Evolutionary conservation across 352 stramenopile species (phyloP).

Genomic region (Phytophthora agathidicida): DNA sequence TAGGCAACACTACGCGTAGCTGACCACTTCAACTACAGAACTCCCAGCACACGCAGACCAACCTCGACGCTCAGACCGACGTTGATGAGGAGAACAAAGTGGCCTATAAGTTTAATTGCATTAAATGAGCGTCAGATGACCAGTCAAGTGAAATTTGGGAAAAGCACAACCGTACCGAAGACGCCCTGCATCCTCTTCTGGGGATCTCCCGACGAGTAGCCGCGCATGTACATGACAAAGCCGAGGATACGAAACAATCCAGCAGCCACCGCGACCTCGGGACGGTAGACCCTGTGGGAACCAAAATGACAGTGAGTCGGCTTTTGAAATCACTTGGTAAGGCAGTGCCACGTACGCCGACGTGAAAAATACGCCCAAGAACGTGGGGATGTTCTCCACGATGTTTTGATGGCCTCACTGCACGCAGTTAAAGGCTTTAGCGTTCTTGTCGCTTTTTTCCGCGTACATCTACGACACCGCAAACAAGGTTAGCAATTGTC

Average conservation of each 20-base stretch:
- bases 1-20: constrained; percentile 1
- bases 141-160: neutral
- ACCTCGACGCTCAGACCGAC: constrained; percentile 30
- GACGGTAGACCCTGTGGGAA: constrained; percentile 67
- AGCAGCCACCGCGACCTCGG: constrained; percentile 62
- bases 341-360: constrained; percentile 72
- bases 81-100: constrained; percentile 44
- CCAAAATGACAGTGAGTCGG: too few relatives aligned
- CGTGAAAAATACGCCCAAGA: constrained; percentile 60
- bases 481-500: too few relatives aligned
- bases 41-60: constrained; percentile 37
- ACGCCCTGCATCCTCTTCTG: constrained; percentile 59
- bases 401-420: constrained; percentile 93
- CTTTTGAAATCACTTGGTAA: too few relatives aligned
- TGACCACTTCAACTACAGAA: constrained; percentile 16
- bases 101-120: constrained; percentile 38
- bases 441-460: constrained; percentile 89
- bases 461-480: constrained; percentile 83
- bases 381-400: constrained; percentile 87
- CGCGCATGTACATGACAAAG: constrained; percentile 72
- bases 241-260: constrained; percentile 57
- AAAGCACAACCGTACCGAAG: constrained; percentile 48
- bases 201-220: constrained; percentile 68
- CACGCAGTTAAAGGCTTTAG: constrained; percentile 90
- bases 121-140: neutral